phyloP scores from a whole-genome alignment of 768 basidiomycete genomes.

The Tricholomella constricta region DNA sequence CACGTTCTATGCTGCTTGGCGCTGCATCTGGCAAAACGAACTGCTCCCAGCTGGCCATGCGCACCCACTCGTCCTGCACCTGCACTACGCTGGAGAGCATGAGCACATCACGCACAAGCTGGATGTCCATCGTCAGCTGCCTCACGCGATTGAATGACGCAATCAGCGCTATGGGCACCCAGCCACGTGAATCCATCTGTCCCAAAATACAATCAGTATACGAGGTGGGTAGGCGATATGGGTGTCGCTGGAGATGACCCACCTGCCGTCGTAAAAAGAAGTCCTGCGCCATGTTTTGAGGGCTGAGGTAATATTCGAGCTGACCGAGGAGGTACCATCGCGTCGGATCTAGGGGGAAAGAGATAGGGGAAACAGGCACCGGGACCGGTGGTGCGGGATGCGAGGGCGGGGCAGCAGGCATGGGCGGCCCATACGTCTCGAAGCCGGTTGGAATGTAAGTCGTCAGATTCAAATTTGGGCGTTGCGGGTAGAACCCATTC shows the following conservation, averaged over 20 bases:
- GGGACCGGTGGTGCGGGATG: conserved; percentile 41
- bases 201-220: neutral
- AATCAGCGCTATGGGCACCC: conserved; percentile 80
- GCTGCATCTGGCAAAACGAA: conserved; percentile 67
- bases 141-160: conserved; percentile 88
- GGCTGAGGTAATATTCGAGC: conserved; percentile 90
- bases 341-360: conserved; percentile 65
- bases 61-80: conserved; percentile 65
- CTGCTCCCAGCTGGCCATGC: conserved; percentile 66
- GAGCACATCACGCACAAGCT: conserved; percentile 72
- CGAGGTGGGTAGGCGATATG: neutral
- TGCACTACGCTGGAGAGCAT: conserved; percentile 67
- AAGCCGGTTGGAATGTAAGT: conserved; percentile 33
- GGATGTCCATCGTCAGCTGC: conserved; percentile 57
- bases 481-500: conserved; percentile 28
- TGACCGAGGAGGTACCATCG: conserved; percentile 75
- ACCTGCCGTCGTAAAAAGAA: conserved; percentile 79
- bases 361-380: conserved; percentile 43
- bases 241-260: conserved; percentile 26
- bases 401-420: conserved; percentile 26
- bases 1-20: conserved; percentile 43
- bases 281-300: conserved; percentile 89
- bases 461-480: conserved; percentile 19
- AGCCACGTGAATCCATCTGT: conserved; percentile 90
- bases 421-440: conserved; percentile 25